phyloP scores from a whole-genome alignment of 345 rosid species.

The Excoecaria agallocha region DNA sequence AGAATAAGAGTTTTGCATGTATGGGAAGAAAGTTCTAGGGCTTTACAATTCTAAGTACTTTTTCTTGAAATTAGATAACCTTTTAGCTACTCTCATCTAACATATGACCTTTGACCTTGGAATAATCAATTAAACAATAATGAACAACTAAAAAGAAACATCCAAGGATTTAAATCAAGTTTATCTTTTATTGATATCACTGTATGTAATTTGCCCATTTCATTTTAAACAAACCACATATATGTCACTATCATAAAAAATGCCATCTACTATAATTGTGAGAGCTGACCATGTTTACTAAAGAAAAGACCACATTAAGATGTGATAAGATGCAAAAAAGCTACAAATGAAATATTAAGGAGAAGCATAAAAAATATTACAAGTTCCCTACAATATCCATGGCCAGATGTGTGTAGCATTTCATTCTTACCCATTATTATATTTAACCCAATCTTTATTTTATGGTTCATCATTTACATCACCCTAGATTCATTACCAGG shows the following conservation, averaged over 20 bases:
- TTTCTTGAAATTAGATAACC: constrained; percentile 55
- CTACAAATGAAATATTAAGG: neutral
- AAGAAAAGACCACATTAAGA: neutral
- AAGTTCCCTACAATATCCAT: constrained; percentile 93
- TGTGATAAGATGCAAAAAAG: neutral
- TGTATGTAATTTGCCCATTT: neutral
- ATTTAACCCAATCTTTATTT: constrained; percentile 83
- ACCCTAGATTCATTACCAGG: constrained; percentile 98
- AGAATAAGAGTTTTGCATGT: constrained; percentile 95
- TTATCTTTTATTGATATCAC: neutral
- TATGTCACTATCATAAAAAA: neutral
- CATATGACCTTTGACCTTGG: neutral
- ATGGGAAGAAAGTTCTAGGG: constrained; percentile 97
- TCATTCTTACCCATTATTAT: constrained; percentile 87
- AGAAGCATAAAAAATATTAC: constrained; percentile 37
- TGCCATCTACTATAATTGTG: neutral
- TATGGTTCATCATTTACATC: constrained; percentile 94
- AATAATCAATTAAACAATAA: neutral
- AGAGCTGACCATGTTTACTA: neutral
- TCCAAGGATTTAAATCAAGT: neutral
- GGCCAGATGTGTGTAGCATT: constrained; percentile 93
- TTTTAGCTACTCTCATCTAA: constrained; percentile 7
- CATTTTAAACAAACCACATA: constrained; percentile 1
- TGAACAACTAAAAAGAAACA: neutral
- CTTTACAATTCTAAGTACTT: constrained; percentile 89